Evolutionary conservation across 257 asterid species (phyloP), one percentile per base, ranked within the genome.

Genomic region (Agastache rugosa): DNA sequence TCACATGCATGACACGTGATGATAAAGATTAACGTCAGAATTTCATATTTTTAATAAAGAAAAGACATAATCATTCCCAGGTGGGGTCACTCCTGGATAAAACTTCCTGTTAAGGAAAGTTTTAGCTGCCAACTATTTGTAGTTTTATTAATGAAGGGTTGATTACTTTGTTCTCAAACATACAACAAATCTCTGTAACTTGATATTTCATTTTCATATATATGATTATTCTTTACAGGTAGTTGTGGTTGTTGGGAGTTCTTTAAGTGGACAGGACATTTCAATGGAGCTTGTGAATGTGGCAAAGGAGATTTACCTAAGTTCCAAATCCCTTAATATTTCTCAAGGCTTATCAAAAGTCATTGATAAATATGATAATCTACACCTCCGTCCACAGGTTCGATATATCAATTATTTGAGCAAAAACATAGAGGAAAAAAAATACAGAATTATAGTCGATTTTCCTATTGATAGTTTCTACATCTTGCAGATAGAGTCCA

Each of bases 231-330:
- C 58, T 67, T 67, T 50, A 59, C 75, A 93, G 98, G 96, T 93
- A 34, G 96, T 93, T 63, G 90, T 91, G 85, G 96, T 89, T 27
- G 90, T 93, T 76, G 98, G 98, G 62, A 93, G 75, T 71, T 91
- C 98, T 41, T 69, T 76, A 9, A 93, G 98, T 84, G 98, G 96
- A 23, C 96, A 88, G 67, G 98, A 93, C 76, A 91, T 93, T 74
- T 86, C 96, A 31, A 80, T 88, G 83, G 98, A 89, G 82, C 92
- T 93, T 79, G 95, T 85, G 56, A 77, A 82, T 62, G 83, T 85
- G 71, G 97, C 98, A 73, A 93, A 84, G 80, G 95, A 89, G 72
- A 74, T 93, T 34, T 88, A 91, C 80, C 76, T 93, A 47, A 93
- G 96, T 69, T 76, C 85, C 64, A 91, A 75, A 77, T 76, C 86